Evolutionary conservation across 805 yeast genomes (phyloP), one percentile per base, ranked within the genome.

Genomic region (Danielia reshetovae): DNA sequence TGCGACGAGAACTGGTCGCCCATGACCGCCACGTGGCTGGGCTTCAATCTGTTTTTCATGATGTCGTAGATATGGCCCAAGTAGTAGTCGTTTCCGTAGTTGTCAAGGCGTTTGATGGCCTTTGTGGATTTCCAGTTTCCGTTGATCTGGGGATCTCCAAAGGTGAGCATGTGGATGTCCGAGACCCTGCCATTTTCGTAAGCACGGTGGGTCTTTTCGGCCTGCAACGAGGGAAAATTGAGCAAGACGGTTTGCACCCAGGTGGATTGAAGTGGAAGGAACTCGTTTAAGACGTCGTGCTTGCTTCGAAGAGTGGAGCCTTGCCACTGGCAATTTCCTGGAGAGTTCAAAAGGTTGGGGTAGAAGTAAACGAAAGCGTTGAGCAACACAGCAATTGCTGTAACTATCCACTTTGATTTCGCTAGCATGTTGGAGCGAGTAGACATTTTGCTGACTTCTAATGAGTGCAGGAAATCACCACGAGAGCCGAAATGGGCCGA

Each of bases 101-200:
- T 83, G 54, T 93, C 98, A 17, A 93, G 62, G 33, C 86, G 60
- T 40, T 85, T 82, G 38, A 85, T 67, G 51, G 80, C 78, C 10
- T 81, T 75, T 1, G 95, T 82, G 17, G 68, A 63, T 6, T 73
- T 75, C 83, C 86, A 79, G 47, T 80, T 76, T 2, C 98, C 98
- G 42, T 90, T 85, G 57, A 93, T 89, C 63, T 93, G 98, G 0
- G 98, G 98, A 53, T 93, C 98, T 5, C 97, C 98, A 57, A 88
- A 81, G 5, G 95, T 83, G 44, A 89, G 57, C 59, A 93, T 59
- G 42, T 76, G 77, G 33, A 89, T 72, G 46, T 74, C 78, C 8
- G 66, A 54, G 4, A 68, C 62, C 2, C 32, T 18, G n/a, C 44
- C 45, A 22, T 34, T 21, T 9, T 38, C 40, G 27, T 43, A 32